phyloP scores from a whole-genome alignment of 2,329 filamentous ascomycete genomes.

The Hypoxylon sp. region DNA sequence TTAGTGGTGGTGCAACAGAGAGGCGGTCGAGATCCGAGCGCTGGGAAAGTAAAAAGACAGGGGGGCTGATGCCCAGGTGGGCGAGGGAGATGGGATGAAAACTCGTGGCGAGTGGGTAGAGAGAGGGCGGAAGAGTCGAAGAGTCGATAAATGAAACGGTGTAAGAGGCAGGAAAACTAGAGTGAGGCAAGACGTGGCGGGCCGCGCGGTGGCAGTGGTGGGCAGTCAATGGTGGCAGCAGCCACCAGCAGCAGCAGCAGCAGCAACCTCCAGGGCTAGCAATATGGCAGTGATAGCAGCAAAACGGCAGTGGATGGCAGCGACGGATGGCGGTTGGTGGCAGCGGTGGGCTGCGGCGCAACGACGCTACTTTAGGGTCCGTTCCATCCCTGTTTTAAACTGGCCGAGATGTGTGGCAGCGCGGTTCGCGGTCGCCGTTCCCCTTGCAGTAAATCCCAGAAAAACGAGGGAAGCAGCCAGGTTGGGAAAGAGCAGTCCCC shows the following conservation, averaged over 20 bases:
- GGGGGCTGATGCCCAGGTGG: not conserved
- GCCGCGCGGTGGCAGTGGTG: slow-evolving; percentile 25
- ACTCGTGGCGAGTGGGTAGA: slow-evolving; percentile 24
- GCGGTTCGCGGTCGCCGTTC: slow-evolving; percentile 21
- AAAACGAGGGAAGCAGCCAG: slow-evolving; percentile 18
- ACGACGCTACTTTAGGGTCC: slow-evolving; percentile 34
- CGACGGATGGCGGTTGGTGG: slow-evolving; percentile 2
- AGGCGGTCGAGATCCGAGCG: slow-evolving; percentile 41
- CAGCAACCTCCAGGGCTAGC: no score
- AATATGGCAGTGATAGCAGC: not conserved
- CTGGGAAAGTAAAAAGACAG: slow-evolving; percentile 13
- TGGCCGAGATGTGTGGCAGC: slow-evolving; percentile 33
- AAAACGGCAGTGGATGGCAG: not conserved
- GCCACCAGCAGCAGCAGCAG: not conserved
- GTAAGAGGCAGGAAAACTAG: slow-evolving; percentile 2
- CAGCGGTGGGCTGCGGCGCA: slow-evolving; percentile 6
- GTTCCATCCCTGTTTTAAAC: slow-evolving; percentile 42
- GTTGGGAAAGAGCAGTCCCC: slow-evolving; percentile 3
- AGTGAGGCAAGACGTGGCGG: slow-evolving; percentile 38
- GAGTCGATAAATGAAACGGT: slow-evolving; percentile 14
- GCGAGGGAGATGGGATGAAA: slow-evolving; percentile 24
- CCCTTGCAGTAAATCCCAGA: slow-evolving; percentile 41
- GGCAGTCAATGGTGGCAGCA: not conserved
- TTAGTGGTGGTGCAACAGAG: slow-evolving; percentile 30
- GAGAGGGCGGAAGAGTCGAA: not conserved